Base-by-base conservation (phyloP, 2,329 filamentous ascomycete species). In the Sclerotinia spermophila region DNA sequence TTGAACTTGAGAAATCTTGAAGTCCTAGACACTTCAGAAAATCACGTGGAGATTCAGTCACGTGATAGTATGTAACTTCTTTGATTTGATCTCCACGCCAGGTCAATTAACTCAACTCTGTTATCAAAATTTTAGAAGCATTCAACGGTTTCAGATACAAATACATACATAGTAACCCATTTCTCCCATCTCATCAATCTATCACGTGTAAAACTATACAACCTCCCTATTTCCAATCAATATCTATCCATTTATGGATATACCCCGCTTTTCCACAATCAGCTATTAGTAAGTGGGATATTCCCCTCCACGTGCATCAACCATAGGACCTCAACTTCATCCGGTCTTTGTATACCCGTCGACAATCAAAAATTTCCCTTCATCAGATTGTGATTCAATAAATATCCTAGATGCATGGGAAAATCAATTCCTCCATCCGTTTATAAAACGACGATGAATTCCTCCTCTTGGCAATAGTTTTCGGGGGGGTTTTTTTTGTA, bases 261-360 rank as follows among this genome's bases (percentile, higher is more conserved):
- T 30, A 65, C 67, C 48, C 48, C 67, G 58, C 59, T 65, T 69
- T 64, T 48, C 27, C 35, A 21, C 27, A 44, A 45, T 24, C 13
- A 42, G 44, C 45, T 30, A n/a, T n/a, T n/a, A n/a, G n/a, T n/a
- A 56, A 64, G 67, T 68, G 44, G 58, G 13, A 56, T 55, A 15
- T 65, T 35, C 2, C 17, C 33, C 48, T 69, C 58, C 67, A 69
- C 67, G 67, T 69, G 67, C 44, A 65, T 44, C 19, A 64, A 64
- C 45, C 67, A 69, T 65, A 69, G 67, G 67, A 44, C 58, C 35
- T 64, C 30, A 65, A 44, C 19, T 64, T 65, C 67, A 64, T 64
- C 58, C 38, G 27, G 64, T 45, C 35, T 65, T 53, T 64, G 17
- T 27, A 35, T 64, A 42, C n/a, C 40, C 55, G 38, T 48, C 40